Evolutionary conservation across 257 asterid genomes (phyloP).

Genomic region (Solanum rostratum): DNA sequence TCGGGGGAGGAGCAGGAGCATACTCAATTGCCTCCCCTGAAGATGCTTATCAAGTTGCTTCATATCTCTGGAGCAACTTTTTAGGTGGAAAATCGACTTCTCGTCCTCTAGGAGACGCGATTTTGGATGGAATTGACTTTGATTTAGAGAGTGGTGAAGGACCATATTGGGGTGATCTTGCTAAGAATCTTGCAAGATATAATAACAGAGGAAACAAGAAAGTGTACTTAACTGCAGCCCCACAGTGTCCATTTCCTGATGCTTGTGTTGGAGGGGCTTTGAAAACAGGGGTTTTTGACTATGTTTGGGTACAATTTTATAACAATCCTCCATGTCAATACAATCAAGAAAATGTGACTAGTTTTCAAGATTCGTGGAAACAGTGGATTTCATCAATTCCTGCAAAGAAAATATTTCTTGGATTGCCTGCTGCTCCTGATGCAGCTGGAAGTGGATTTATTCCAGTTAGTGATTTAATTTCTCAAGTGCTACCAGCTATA

Average conservation of each 20-base stretch:
- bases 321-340: slow-evolving; percentile 37
- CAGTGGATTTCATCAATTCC: slow-evolving; percentile 10
- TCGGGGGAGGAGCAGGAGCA: slow-evolving; percentile 29
- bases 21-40: slow-evolving; percentile 20
- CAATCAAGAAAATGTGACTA: slow-evolving; percentile 2
- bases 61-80: slow-evolving; percentile 35
- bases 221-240: slow-evolving; percentile 40
- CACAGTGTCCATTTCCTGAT: slow-evolving; percentile 47
- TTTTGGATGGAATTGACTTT: slow-evolving; percentile 40
- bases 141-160: slow-evolving; percentile 33
- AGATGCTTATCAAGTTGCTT: slow-evolving; percentile 32
- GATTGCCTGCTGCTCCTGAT: slow-evolving; percentile 14
- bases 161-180: slow-evolving; percentile 36
- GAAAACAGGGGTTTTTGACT: slow-evolving; percentile 28
- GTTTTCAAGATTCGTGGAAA: slow-evolving; percentile 21
- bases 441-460: slow-evolving; percentile 25
- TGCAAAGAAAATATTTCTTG: slow-evolving; percentile 7
- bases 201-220: slow-evolving; percentile 21
- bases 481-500: slow-evolving; percentile 10
- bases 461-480: slow-evolving; percentile 4
- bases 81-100: slow-evolving; percentile 24
- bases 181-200: slow-evolving; percentile 12
- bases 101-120: slow-evolving; percentile 27
- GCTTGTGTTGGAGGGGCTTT: slow-evolving; percentile 28
- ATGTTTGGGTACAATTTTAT: slow-evolving; percentile 41